Base-by-base conservation (phyloP, 208 protist genomes). In the Trypanosoma platydactyli region DNA sequence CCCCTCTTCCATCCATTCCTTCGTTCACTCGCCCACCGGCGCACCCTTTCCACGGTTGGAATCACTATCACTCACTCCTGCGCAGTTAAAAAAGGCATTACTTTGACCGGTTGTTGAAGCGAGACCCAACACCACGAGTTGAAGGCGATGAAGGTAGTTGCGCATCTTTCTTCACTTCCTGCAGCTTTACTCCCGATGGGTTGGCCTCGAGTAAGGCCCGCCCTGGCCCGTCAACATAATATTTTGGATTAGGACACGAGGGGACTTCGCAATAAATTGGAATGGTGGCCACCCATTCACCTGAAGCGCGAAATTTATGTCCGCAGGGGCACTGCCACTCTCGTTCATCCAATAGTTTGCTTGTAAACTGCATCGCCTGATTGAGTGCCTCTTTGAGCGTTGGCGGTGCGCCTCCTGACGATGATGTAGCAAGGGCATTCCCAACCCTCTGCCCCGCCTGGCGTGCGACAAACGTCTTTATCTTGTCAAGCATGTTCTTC, bases 271-370 rank as follows among this genome's bases (percentile, higher is more conserved):
- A 96, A 54, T 93, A 85, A 22, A 90, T 88, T 4, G 91, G 91
- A 3, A 86, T 75, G 30, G 83, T 90, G 1, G 86, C 87, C 25
- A 92, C 71, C 88, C 91, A 96, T 48, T 94, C 88, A 20, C 88
- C 91, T 18, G 79, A 61, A 18, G 87, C 88, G 35, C 84, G 83
- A 71, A 96, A 96, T 45, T 84, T 88, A 62, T 96, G 91, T 0
- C 91, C 91, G 73, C 91, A 96, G 3, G 86, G 88, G 48, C 91
- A 96, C 73, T 96, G 85, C 91, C 91, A 96, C 59, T 95, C 86
- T 0, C 79, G 76, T 64, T 95, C 86, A 15, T 80, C 84, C 52
- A 93, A 91, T 16, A 92, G 57, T 30, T 83, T 90, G 49, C 62
- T 86, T 18, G 79, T 81, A 53, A 88, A 72, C n/a, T 78, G 64